These are phyloP conservation scores for Otatea glauca DNA, from an alignment of 176 grass and related monocot species.

Conservation along the genomic window DNA sequence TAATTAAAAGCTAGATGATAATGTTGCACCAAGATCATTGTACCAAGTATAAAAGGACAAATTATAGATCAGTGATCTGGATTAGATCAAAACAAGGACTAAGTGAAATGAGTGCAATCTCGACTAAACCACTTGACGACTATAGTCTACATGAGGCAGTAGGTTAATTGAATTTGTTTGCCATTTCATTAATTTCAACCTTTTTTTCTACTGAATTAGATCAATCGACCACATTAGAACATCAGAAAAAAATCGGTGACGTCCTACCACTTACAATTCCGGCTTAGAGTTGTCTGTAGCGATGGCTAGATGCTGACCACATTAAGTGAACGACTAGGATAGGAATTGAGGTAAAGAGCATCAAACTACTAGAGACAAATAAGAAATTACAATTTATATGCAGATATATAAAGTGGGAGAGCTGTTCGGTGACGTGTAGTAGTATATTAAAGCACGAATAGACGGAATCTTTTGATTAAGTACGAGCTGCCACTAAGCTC, in stretches of 20 bases:
- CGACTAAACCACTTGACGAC: neutral
- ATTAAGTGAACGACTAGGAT: constrained; percentile 46
- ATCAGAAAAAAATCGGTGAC: neutral
- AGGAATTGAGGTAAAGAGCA: constrained; percentile 41
- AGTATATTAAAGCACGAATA: constrained; percentile 44
- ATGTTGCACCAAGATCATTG: neutral
- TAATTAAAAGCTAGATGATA: neutral
- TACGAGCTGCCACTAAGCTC: constrained; percentile 50
- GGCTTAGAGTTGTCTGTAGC: constrained; percentile 6
- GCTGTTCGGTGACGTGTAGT: constrained; percentile 38
- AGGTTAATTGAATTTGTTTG: neutral
- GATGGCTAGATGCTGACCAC: constrained; percentile 26
- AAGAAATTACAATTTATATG: constrained; percentile 45
- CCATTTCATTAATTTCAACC: neutral
- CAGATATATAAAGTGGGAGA: constrained; percentile 43
- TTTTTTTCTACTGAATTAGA: neutral
- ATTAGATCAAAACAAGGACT: neutral
- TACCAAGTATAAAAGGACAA: neutral
- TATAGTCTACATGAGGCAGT: neutral
- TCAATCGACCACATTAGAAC: neutral
- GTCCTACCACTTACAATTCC: constrained; percentile 6
- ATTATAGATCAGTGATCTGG: neutral
- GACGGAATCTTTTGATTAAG: constrained; percentile 60
- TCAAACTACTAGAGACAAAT: constrained; percentile 47
- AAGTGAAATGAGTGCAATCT: neutral